Evolutionary conservation across 306 rosid species (phyloP), one percentile per base, ranked within the genome.

Genomic region (Cucumis melo): DNA sequence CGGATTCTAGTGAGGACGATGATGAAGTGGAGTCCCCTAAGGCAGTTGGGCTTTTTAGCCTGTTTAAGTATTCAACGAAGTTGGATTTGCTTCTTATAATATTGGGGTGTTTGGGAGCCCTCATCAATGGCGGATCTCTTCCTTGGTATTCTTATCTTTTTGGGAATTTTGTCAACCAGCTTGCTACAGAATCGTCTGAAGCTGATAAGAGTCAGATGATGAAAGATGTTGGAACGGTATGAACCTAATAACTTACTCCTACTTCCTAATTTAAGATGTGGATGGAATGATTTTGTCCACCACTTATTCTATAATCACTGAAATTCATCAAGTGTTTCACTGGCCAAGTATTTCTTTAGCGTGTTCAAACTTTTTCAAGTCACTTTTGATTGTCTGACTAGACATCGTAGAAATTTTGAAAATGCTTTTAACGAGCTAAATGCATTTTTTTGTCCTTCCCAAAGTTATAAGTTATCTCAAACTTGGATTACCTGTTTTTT

Each of bases 61-160:
- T 93, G 91, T 93, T 93, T 75, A 93, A 82, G 85, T 91, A 93
- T 74, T 86, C 96, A 68, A 86, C 91, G 29, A 91, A 85, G 83
- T 84, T 82, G 93, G 97, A 93, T 81, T 80, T 86, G 75, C 67
- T 90, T 74, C 89, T 93, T n/a, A 88, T 93, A 76, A 61, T 91
- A 59, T 68, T 93, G 80, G 98, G 98, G 0, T 89, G 98, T 79
- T n/a, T 91, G 41, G 98, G 97, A 62, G 96, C 97, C 46, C 85
- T 91, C 61, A 85, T 93, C 44, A 90, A 93, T 81, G 96, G 98
- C 21, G 98, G 97, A 17, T 85, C 98, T 76, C 97, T 91, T 79
- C 98, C 97, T 75, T 88, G 81, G 81, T 93, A 87, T 81, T 93
- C 98, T 50, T 82, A 58, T 83, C 85, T 93, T 76, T 91, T 90